phyloP scores from a whole-genome alignment of 2,329 filamentous ascomycete species.

The Colletotrichum tropicale region DNA sequence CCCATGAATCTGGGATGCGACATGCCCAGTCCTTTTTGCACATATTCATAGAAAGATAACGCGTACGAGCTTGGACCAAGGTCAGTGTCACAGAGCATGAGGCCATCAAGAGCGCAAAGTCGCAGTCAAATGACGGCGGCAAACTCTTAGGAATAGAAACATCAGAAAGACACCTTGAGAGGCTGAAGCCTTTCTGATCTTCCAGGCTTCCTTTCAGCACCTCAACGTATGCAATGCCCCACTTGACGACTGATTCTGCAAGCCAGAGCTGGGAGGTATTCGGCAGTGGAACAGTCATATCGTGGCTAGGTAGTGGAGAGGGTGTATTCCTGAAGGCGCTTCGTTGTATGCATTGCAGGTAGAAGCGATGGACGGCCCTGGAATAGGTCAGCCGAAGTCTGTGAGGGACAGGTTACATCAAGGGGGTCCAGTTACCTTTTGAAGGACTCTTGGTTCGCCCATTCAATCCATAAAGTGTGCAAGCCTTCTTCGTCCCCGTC shows the following conservation, averaged over 20 bases:
- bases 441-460: background rate
- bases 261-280: background rate
- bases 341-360: background rate
- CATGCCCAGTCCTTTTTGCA: too few relatives aligned
- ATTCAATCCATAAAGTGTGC: background rate
- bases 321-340: background rate
- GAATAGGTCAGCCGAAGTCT: too few relatives aligned
- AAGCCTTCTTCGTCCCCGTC: fast-evolving
- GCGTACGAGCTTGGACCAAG: background rate
- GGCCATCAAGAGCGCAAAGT: background rate
- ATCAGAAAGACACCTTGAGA: background rate
- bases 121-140: background rate
- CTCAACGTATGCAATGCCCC: background rate
- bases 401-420: fast-evolving
- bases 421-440: background rate
- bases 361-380: background rate
- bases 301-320: background rate
- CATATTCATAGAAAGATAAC: background rate
- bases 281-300: background rate
- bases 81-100: background rate
- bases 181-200: background rate
- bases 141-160: background rate
- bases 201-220: background rate
- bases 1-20: too few relatives aligned
- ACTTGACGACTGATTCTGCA: background rate